Evolutionary conservation across 2,329 filamentous ascomycete species (phyloP).

Genomic region (Penicillium sp.): DNA sequence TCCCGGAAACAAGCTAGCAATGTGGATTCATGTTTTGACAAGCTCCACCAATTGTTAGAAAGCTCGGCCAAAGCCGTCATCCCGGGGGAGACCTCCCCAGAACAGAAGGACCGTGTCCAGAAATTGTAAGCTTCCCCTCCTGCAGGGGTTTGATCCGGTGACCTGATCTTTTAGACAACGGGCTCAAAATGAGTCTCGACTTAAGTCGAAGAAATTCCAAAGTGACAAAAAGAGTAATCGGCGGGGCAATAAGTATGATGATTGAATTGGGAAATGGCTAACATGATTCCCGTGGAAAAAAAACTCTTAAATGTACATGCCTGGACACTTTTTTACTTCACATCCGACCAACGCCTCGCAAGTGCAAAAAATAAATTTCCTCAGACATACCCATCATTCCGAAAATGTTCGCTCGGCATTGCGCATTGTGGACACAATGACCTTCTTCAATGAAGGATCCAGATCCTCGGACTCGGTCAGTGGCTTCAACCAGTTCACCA

Average conservation of each 20-base stretch:
- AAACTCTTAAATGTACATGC: not conserved
- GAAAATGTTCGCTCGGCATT: slow-evolving; percentile 33
- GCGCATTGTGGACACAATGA: slow-evolving; percentile 45
- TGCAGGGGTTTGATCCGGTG: not conserved
- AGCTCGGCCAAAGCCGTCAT: slow-evolving; percentile 53
- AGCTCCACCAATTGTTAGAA: slow-evolving; percentile 56
- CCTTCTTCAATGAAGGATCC: slow-evolving; percentile 56
- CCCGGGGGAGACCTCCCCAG: slow-evolving; percentile 61
- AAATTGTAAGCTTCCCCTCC: slow-evolving; percentile 46
- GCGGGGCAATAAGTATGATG: slow-evolving; percentile 41
- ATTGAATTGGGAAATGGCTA: slow-evolving; percentile 28
- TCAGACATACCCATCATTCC: slow-evolving; percentile 13
- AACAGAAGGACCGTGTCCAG: slow-evolving; percentile 56
- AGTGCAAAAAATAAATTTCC: slow-evolving; percentile 5
- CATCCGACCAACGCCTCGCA: slow-evolving; percentile 28
- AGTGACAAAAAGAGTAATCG: slow-evolving; percentile 63
- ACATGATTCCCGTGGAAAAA: slow-evolving; percentile 2
- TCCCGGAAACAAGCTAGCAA: slow-evolving; percentile 63
- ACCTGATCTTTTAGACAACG: slow-evolving; percentile 47
- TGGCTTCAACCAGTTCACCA: slow-evolving; percentile 52
- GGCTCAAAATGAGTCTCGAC: slow-evolving; percentile 57
- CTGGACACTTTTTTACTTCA: slow-evolving; percentile 17
- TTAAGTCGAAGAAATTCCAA: slow-evolving; percentile 60
- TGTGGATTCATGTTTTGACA: slow-evolving; percentile 59
- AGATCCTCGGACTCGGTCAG: slow-evolving; percentile 47